Evolutionary conservation across 805 yeast genomes (phyloP), one percentile per base, ranked within the genome.

Genomic region (Myxozyma monticola): DNA sequence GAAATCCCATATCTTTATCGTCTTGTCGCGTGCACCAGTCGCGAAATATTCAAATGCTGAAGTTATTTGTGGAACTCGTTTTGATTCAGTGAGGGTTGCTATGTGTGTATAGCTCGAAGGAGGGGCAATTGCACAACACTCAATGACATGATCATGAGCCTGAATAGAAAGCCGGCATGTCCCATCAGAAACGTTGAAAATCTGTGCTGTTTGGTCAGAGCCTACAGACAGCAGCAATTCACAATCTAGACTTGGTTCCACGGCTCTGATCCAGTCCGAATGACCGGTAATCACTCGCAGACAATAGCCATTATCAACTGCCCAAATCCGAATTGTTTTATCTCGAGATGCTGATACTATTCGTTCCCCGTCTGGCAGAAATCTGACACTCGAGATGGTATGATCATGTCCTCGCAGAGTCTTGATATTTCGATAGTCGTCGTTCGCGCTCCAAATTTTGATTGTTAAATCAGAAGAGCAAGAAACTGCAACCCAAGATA

Each of bases 371-470:
- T 75, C 69, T 3, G 71, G 62, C 2, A 80, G 74, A 63, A 85
- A 83, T 12, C 71, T 69, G 6, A 87, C 71, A 0, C 79, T 70
- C 0, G 95, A 85, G 0, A 90, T 81, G 1, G 93, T 79, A 65
- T 90, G 96, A 53, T 88, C 95, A 68, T 90, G 98, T 10, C 96
- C 96, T 0, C 81, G 69, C 20, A 90, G 68, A 0, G 88, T 80
- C 31, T 88, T 73, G 1, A 79, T 64, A 38, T 83, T 77, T 35
- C 73, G 74, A 61, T 77, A 76, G 12, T 77, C 72, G 26, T 63
- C 65, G 1, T 65, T 60, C 4, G 79, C 74, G 61, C 82, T 84
- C 93, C 95, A 89, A 2, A 88, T 68, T 62, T 85, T 85, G 47
- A 88, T 77, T 20, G 71, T 66, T 41, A 74, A 57, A 57, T 80